Percentiles rank a stretch among this genome's conserved stretches.
Conservation (phyloP, 352 stramenopile species). For the Thalassiosira pacifica region DNA sequence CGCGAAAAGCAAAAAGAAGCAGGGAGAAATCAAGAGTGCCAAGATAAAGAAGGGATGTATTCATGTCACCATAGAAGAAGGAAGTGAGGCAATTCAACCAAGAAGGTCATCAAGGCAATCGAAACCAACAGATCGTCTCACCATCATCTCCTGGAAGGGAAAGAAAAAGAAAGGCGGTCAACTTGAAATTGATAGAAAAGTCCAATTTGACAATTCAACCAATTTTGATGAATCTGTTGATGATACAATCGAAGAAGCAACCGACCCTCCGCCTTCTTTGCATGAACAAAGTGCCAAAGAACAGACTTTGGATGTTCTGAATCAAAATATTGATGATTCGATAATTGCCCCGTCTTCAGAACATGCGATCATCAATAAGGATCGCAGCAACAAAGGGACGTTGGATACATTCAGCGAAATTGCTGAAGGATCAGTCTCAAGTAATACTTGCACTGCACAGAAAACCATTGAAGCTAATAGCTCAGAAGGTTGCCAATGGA, state of each 20-base stretch:
- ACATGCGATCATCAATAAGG: constrained; percentile 7
- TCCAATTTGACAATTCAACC: constrained; percentile 1
- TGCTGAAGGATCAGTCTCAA: background rate
- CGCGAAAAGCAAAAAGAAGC: background rate
- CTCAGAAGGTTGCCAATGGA: constrained; percentile 11
- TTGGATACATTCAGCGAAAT: background rate
- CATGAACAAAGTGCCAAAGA: background rate
- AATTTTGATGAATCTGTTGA: background rate
- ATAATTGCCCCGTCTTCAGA: no score
- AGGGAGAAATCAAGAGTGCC: background rate
- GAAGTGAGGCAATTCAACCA: background rate
- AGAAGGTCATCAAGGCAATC: constrained; percentile 31
- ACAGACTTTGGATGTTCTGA: no score
- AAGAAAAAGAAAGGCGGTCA: constrained; percentile 22
- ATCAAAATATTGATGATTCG: no score
- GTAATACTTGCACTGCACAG: constrained; percentile 8
- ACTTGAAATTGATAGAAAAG: no score
- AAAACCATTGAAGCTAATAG: background rate
- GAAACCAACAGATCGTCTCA: constrained; percentile 48
- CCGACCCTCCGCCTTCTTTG: background rate
- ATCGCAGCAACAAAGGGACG: background rate
- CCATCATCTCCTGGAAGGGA: constrained; percentile 23
- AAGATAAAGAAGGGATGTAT: background rate
- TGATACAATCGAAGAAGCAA: background rate
- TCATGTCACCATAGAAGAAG: background rate